A percentile compares a stretch with the other conserved stretches of the same genome.
These are phyloP conservation scores for Hemileia vastatrix DNA, from an alignment of 1,284 basidiomycete genomes.

Conservation along the genomic window DNA sequence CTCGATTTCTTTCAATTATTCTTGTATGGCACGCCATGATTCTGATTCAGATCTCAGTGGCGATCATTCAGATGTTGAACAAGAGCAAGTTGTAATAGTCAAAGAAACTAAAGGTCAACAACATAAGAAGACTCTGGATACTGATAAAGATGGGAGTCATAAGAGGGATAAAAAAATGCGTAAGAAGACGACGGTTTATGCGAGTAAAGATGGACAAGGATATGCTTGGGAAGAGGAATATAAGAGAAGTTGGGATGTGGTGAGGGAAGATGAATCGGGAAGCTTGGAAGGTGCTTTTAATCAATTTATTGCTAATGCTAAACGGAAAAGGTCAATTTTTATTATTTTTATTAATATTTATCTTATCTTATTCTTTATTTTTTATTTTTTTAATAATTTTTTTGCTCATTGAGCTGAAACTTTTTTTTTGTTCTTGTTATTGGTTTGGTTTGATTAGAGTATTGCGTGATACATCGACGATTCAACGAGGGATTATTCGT, in stretches of 20 bases:
- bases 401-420: background rate
- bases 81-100: too few relatives aligned
- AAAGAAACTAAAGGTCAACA: too few relatives aligned
- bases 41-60: too few relatives aligned
- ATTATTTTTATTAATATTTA: background rate
- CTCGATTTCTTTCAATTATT: too few relatives aligned
- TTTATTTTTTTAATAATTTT: too few relatives aligned
- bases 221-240: constrained; percentile 96
- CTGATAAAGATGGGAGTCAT: too few relatives aligned
- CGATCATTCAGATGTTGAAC: too few relatives aligned
- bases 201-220: constrained; percentile 27
- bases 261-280: constrained; percentile 88
- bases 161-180: too few relatives aligned
- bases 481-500: constrained; percentile 89
- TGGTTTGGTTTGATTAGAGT: constrained; percentile 9
- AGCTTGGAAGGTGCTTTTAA: constrained; percentile 82
- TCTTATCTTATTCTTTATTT: too few relatives aligned
- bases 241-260: constrained; percentile 88
- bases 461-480: constrained; percentile 68
- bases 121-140: too few relatives aligned
- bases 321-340: constrained; percentile 62
- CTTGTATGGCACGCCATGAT: too few relatives aligned
- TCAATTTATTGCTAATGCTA: constrained; percentile 70
- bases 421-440: background rate
- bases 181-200: constrained; percentile 18